Evolutionary conservation across 257 asterid genomes (phyloP), one percentile per base, ranked within the genome.

Genomic region (Schizonepeta tenuifolia): DNA sequence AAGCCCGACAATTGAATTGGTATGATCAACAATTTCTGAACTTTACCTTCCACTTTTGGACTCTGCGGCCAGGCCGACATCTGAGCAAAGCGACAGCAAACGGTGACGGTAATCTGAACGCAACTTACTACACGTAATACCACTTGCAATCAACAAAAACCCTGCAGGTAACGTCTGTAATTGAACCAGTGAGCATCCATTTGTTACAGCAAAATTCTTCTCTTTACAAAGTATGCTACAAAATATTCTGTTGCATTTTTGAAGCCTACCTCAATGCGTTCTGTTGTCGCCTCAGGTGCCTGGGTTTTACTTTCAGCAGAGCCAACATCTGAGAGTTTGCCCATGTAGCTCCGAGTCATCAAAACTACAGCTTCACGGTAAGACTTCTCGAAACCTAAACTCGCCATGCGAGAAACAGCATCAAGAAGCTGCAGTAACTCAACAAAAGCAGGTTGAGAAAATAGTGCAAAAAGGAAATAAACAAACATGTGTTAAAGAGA

Each of bases 141-240:
- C 96, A 75, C 78, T 84, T 47, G 99, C 96, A 81, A 95, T 90
- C 81, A 85, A 81, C 81, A 86, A 86, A 84, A 95, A 90, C 31
- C 98, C 99, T 84, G 99, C 95, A 78, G 99, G 98, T 75, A 95
- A 89, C 62, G 99, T 95, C 99, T 95, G 89, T 81, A 83, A 84
- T 85, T 85, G 90, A 88, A 88, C 80, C 77, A 75, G 94, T 95
- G 84, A 92, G 98, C 78, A 83, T 68, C 81, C 83, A 77, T 71
- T 78, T 80, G 79, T 64, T 65, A 60, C 17, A 57, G 72, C 10
- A 67, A 76, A 75, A 64, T 28, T 58, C 44, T 69, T 69, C 38
- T 64, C 67, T 65, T 51, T 71, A 67, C 75, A 73, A 66, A 58
- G 46, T 35, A 69, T 64, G 71, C 60, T 26, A 73, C 64, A 54